A percentile compares a stretch with the other conserved stretches of the same genome.
Conservation (phyloP, 192 early-diverging fungal species). For the Haplosporangium gracile region DNA sequence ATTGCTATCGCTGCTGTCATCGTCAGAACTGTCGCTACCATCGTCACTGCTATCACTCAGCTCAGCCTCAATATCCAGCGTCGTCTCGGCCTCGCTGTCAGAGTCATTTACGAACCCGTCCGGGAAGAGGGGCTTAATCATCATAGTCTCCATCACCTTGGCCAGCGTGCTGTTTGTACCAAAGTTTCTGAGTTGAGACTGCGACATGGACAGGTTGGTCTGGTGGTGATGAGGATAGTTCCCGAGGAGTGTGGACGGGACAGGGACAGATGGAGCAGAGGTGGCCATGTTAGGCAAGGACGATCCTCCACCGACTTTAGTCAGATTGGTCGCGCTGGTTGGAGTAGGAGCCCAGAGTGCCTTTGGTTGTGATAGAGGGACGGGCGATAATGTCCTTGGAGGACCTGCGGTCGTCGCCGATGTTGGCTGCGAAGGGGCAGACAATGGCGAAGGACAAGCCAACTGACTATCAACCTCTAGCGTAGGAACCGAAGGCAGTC, state of each 20-base stretch:
- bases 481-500: not conserved
- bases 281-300: too few species aligned
- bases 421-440: not conserved
- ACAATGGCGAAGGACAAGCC: not conserved
- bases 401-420: not conserved
- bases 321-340: not conserved
- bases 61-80: slow-evolving; percentile 13
- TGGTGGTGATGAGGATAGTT: not conserved
- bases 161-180: slow-evolving; percentile 16
- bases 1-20: not conserved
- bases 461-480: not conserved
- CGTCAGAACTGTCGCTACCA: not conserved
- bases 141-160: slow-evolving; percentile 57
- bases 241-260: not conserved
- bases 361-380: not conserved
- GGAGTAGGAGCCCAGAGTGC: slow-evolving; percentile 2
- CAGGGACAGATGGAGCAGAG: not conserved
- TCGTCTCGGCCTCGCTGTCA: slow-evolving; percentile 57
- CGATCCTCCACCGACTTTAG: too few species aligned
- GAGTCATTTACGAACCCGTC: slow-evolving; percentile 66
- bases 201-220: not conserved
- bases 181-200: not conserved
- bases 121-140: slow-evolving; percentile 66
- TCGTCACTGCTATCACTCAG: slow-evolving; percentile 7
- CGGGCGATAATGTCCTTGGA: not conserved